Conservation (phyloP, 768 basidiomycete genomes). For the Neoboletus magnificus region DNA sequence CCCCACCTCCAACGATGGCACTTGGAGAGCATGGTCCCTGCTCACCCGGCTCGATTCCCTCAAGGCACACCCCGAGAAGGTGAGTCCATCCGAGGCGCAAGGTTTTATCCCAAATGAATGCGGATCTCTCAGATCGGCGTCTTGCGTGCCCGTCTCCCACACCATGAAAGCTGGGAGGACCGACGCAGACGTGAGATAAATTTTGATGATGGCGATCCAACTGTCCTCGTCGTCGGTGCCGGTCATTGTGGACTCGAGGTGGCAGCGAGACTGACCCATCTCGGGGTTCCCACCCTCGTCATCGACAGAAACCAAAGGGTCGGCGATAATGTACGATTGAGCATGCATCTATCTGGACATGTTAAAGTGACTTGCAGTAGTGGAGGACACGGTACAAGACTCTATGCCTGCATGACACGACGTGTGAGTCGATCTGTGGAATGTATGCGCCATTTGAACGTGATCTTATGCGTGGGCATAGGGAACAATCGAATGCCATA, state of each 20-base stretch:
- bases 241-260: slow-evolving; percentile 64
- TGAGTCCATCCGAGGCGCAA: slow-evolving; percentile 4
- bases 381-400: slow-evolving; percentile 59
- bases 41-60: slow-evolving; percentile 59
- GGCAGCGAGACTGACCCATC: slow-evolving; percentile 57
- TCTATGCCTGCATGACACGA: slow-evolving; percentile 50
- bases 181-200: slow-evolving; percentile 39
- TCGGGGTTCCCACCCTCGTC: slow-evolving; percentile 52
- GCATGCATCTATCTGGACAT: neutral
- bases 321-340: slow-evolving; percentile 40
- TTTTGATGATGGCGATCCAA: slow-evolving; percentile 47
- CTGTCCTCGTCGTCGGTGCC: slow-evolving; percentile 60
- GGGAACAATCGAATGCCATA: slow-evolving; percentile 57
- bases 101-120: neutral
- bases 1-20: slow-evolving; percentile 22
- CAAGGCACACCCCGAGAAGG: slow-evolving; percentile 48
- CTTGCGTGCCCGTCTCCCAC: slow-evolving; percentile 38
- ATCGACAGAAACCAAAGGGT: slow-evolving; percentile 49
- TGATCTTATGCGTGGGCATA: slow-evolving; percentile 19
- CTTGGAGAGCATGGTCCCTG: slow-evolving; percentile 59
- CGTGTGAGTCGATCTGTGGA: slow-evolving; percentile 37
- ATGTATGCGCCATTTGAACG: slow-evolving; percentile 1
- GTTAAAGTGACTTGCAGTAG: slow-evolving; percentile 14
- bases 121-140: slow-evolving; percentile 28
- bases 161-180: slow-evolving; percentile 51